Base-by-base conservation (phyloP, 352 stramenopile species). In the Phytophthora nicotianae region DNA sequence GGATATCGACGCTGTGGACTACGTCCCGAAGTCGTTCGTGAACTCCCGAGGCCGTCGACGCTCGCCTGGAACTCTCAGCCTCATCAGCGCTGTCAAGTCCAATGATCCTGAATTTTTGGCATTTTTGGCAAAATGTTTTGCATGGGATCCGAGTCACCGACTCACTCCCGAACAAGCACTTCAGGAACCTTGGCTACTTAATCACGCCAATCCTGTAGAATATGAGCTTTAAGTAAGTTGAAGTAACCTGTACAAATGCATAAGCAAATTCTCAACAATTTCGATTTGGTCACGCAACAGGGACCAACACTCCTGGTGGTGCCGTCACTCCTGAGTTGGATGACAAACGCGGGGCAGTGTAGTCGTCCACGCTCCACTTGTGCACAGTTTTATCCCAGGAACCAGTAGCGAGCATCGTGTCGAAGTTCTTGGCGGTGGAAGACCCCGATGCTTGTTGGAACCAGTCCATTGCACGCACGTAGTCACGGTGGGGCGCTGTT, bases 401-500 rank as follows among this genome's bases (percentile, higher is more conserved):
- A 8, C 81, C 84, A 0, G 75, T 86, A 11, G 65, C 68, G 4
- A 91, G 65, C 27, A 75, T 24, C 2, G 71, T 67, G 8, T 65
- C 38, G 14, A 50, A 38, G 32, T 64, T 46, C 8, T 62, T 53
- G 16, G 23, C 35, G 16, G 7, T 24, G 5, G 52, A 50, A 2
- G 50, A 43, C 40, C 49, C 21, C 16, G 70, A 43, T 16, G 58
- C 7, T 19, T 61, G 29, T 41, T 79, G 63, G 37, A 82, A 79
- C 86, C 86, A 95, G 21, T 75, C 82, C 7, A 95, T 47, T 1
- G 77, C 82, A 20, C 83, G 86, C 8, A 95, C 79, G 40, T 95
- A 95, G 65, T 95, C 86, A 14, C 21, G 29, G 43, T 95, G 86
- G 8, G 70, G 59, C 16, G 61, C 45, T 20, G 33, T 50, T 4